Percentiles rank a stretch among this genome's conserved stretches.
These are phyloP conservation scores for Fusarium bactridioides DNA, from an alignment of 2,329 filamentous ascomycete species.

Conservation along the genomic window DNA sequence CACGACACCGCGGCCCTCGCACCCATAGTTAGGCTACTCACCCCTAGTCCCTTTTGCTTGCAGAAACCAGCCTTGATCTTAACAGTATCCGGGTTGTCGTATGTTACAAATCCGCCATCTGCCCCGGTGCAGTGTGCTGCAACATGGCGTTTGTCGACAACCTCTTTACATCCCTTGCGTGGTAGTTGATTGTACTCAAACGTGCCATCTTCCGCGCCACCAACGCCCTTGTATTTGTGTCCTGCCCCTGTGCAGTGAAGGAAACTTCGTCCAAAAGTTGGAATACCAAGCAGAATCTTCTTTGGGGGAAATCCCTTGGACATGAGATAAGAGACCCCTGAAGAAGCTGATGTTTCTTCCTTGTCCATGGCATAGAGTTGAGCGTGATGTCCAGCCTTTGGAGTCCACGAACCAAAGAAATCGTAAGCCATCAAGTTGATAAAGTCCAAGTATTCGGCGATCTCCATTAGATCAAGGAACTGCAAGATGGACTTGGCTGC, in stretches of 20 bases:
- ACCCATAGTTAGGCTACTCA: constrained; percentile 47
- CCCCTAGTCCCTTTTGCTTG: constrained; percentile 73
- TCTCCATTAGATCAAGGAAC: constrained; percentile 71
- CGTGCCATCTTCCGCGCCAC: constrained; percentile 68
- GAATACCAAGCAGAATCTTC: constrained; percentile 79
- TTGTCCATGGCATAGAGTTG: constrained; percentile 72
- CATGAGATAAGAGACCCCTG: constrained; percentile 71
- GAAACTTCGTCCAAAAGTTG: constrained; percentile 79
- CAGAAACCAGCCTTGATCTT: constrained; percentile 78
- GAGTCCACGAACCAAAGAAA: constrained; percentile 76
- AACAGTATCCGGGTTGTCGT: constrained; percentile 81
- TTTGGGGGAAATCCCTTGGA: constrained; percentile 70
- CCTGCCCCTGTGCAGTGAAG: constrained; percentile 70
- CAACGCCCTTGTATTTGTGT: constrained; percentile 63
- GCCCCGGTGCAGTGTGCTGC: constrained; percentile 77
- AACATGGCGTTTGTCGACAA: constrained; percentile 70
- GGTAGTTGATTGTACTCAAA: constrained; percentile 80
- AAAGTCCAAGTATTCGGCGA: constrained; percentile 73
- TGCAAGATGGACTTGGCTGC: constrained; percentile 71
- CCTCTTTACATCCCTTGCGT: constrained; percentile 66
- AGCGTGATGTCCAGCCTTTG: constrained; percentile 75
- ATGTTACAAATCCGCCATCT: constrained; percentile 80
- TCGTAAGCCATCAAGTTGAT: constrained; percentile 86
- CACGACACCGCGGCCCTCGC: constrained; percentile 7
- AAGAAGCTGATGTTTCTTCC: constrained; percentile 71